These are phyloP conservation scores for Starmerella stigmatis DNA, from an alignment of 805 yeast genomes.

Conservation along the genomic window DNA sequence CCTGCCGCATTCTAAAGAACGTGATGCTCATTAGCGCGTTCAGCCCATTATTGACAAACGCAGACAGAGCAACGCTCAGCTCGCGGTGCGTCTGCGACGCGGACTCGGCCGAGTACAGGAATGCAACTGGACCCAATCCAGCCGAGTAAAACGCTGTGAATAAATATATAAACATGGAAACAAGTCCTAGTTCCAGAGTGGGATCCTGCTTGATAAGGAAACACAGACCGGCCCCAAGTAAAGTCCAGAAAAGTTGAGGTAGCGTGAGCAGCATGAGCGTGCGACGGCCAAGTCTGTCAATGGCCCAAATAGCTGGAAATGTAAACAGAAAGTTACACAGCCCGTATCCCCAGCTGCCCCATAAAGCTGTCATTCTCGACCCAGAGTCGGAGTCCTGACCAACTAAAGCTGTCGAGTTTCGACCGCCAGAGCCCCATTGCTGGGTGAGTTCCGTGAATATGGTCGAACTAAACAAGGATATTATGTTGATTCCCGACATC, in stretches of 20 bases:
- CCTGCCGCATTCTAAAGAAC: constrained; percentile 61
- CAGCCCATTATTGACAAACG: constrained; percentile 44
- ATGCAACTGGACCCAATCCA: constrained; percentile 85
- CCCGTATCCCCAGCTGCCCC: constrained; percentile 84
- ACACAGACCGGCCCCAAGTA: constrained; percentile 46
- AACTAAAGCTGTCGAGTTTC: constrained; percentile 23
- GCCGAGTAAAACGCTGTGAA: constrained; percentile 66
- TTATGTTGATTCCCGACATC: constrained; percentile 81
- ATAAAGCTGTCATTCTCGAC: constrained; percentile 45
- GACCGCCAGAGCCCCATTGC: constrained; percentile 18
- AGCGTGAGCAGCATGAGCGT: constrained; percentile 45
- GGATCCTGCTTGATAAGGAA: constrained; percentile 49
- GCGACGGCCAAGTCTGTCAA: constrained; percentile 69
- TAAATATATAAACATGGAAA: constrained; percentile 62
- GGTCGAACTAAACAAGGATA: constrained; percentile 73
- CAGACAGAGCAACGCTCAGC: constrained; percentile 27
- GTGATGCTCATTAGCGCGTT: constrained; percentile 57
- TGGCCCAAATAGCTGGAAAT: constrained; percentile 68
- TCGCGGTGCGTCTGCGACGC: constrained; percentile 25
- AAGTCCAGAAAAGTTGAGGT: constrained; percentile 48
- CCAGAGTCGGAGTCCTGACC: constrained; percentile 11
- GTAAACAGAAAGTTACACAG: constrained; percentile 71
- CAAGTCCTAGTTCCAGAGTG: constrained; percentile 47
- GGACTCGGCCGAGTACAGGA: constrained; percentile 70
- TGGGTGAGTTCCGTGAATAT: constrained; percentile 50